These are phyloP conservation scores for Tardiomyces depauwii DNA, from an alignment of 1,139 yeast species.

Conservation along the genomic window DNA sequence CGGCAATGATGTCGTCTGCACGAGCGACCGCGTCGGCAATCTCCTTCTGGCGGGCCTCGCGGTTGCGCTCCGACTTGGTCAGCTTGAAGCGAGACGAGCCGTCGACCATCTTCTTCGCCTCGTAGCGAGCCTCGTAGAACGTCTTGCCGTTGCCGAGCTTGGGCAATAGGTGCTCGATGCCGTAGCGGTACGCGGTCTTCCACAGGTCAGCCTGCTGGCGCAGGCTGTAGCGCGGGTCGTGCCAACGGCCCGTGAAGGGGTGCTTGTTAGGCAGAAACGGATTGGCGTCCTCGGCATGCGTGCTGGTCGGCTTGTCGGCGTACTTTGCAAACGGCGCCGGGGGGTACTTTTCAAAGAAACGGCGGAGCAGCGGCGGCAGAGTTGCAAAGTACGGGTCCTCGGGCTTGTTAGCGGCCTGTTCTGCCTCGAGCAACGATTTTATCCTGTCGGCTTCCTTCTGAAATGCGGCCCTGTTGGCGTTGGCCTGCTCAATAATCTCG, in stretches of 20 bases:
- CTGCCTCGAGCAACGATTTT: not conserved
- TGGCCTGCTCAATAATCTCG: conserved; percentile 16
- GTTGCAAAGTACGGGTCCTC: conserved; percentile 20
- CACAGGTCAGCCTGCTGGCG: conserved; percentile 79
- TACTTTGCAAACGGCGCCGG: conserved; percentile 72
- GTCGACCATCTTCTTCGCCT: conserved; percentile 49
- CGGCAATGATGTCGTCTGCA: conserved; percentile 63
- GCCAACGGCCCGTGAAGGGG: conserved; percentile 67
- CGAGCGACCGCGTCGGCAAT: conserved; percentile 54
- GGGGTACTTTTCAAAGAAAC: conserved; percentile 73
- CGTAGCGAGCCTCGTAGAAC: conserved; percentile 73
- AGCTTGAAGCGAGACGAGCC: conserved; percentile 77
- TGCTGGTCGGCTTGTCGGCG: conserved; percentile 50
- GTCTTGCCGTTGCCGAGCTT: conserved; percentile 52
- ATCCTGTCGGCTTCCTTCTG: not conserved
- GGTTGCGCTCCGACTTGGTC: conserved; percentile 65
- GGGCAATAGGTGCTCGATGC: conserved; percentile 72
- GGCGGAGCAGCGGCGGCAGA: conserved; percentile 62
- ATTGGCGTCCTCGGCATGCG: conserved; percentile 60
- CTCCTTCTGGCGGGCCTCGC: conserved; percentile 47
- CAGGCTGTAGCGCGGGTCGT: conserved; percentile 66
- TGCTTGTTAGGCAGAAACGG: conserved; percentile 85
- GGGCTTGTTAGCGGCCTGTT: not conserved
- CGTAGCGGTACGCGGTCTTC: conserved; percentile 74
- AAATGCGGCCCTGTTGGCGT: not conserved